Evolutionary conservation across 2,329 filamentous ascomycete species (phyloP).

Genomic region (Ceratocystis harringtonii): DNA sequence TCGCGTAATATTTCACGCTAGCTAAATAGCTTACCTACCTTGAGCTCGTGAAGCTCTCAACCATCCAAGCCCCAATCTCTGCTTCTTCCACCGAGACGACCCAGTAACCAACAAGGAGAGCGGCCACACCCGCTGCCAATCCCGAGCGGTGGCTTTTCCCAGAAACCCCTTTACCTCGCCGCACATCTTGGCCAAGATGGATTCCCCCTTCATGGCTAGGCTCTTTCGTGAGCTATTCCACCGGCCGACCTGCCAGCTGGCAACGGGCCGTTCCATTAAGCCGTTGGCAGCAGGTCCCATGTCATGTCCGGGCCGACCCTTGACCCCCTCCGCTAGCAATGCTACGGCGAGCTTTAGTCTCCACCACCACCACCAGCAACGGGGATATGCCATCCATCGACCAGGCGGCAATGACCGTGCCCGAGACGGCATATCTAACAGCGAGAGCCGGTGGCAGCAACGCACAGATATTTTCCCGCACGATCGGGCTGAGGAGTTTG

Average conservation of each 20-base stretch:
- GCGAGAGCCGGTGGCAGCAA: constrained; percentile 72
- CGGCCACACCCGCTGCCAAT: not conserved
- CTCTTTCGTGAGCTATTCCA: constrained; percentile 77
- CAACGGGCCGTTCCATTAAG: constrained; percentile 27
- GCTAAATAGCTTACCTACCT: not conserved
- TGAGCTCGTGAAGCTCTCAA: not conserved
- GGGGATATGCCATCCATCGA: constrained; percentile 20
- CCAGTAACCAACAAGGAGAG: not conserved
- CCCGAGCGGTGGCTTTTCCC: not conserved
- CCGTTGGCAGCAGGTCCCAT: constrained; percentile 13
- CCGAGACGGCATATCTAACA: constrained; percentile 25
- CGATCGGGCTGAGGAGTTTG: constrained; percentile 69
- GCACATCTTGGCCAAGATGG: constrained; percentile 40
- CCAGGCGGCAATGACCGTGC: constrained; percentile 5
- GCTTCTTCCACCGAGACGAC: not conserved
- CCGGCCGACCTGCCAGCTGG: constrained; percentile 41
- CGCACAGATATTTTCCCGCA: constrained; percentile 57
- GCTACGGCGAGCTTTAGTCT: constrained; percentile 20
- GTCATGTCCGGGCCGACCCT: constrained; percentile 12
- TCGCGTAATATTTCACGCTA: not conserved
- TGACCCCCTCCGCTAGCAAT: constrained; percentile 18
- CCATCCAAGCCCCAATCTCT: not conserved
- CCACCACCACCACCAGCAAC: constrained; percentile 19
- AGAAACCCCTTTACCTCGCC: not conserved
- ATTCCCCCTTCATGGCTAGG: constrained; percentile 61